These are phyloP conservation scores for Vanderwaltozyma tropicalis DNA, from an alignment of 805 yeast species.

Conservation along the genomic window DNA sequence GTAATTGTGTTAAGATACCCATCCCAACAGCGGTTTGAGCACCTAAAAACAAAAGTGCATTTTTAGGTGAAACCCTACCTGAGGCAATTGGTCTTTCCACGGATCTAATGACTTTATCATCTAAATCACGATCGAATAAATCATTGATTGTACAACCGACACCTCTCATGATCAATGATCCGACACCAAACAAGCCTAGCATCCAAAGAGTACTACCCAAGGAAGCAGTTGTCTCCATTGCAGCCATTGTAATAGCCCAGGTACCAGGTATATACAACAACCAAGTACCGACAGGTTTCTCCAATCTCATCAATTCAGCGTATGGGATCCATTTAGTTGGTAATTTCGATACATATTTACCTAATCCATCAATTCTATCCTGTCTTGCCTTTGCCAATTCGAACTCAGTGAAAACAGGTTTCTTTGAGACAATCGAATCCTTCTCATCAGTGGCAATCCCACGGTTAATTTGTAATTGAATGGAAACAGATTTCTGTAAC, in stretches of 20 bases:
- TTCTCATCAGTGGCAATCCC: no score
- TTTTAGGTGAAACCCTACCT: constrained; percentile 59
- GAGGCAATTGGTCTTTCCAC: constrained; percentile 88
- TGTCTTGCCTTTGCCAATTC: constrained; percentile 34
- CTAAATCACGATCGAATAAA: constrained; percentile 72
- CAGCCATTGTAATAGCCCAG: constrained; percentile 92
- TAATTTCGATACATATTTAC: constrained; percentile 45
- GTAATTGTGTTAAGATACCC: constrained; percentile 59
- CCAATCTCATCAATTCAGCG: constrained; percentile 83
- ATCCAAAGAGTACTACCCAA: constrained; percentile 49
- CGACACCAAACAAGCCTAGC: constrained; percentile 64
- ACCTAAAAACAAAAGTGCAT: constrained; percentile 61
- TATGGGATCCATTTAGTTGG: constrained; percentile 78
- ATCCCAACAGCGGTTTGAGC: constrained; percentile 70
- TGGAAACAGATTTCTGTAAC: no score
- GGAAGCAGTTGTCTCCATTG: constrained; percentile 52
- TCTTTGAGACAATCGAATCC: not conserved
- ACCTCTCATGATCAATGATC: constrained; percentile 88
- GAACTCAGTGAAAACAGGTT: constrained; percentile 16
- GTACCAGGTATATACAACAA: constrained; percentile 73
- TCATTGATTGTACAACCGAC: constrained; percentile 97
- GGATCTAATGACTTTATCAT: constrained; percentile 78
- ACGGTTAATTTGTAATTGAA: no score
- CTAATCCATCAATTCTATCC: constrained; percentile 40
- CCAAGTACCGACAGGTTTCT: constrained; percentile 94